These are phyloP conservation scores for Primulina eburnea DNA, from an alignment of 257 asterid species.

Conservation along the genomic window DNA sequence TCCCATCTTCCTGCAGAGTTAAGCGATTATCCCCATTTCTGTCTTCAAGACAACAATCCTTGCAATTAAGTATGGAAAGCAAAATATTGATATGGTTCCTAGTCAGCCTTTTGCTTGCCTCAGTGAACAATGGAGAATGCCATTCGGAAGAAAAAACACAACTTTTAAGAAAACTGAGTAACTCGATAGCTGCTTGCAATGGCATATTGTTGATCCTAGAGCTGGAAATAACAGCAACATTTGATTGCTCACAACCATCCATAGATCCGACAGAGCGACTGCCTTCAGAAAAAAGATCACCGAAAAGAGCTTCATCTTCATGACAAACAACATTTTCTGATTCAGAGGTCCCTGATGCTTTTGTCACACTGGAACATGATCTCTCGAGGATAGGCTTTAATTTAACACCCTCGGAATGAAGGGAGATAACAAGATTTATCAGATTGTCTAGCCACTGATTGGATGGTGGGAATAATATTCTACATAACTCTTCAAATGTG, in stretches of 20 bases:
- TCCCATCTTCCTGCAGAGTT: slow-evolving; percentile 53
- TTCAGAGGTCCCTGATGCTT: slow-evolving; percentile 66
- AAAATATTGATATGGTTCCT: slow-evolving; percentile 57
- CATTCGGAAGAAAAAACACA: slow-evolving; percentile 72
- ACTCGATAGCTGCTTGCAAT: slow-evolving; percentile 70
- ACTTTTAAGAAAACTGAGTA: slow-evolving; percentile 61
- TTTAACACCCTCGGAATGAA: slow-evolving; percentile 82
- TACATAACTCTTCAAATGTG: slow-evolving; percentile 60
- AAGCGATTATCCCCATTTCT: slow-evolving; percentile 40
- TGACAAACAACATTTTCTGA: slow-evolving; percentile 68
- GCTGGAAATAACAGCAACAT: slow-evolving; percentile 46
- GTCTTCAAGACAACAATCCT: slow-evolving; percentile 51
- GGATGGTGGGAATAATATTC: slow-evolving; percentile 61
- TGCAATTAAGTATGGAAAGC: slow-evolving; percentile 60
- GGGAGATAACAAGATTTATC: slow-evolving; percentile 61
- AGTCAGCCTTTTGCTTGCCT: slow-evolving; percentile 55
- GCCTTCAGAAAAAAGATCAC: slow-evolving; percentile 97
- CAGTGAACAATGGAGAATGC: slow-evolving; percentile 54
- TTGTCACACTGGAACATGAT: slow-evolving; percentile 55
- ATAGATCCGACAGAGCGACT: slow-evolving; percentile 79
- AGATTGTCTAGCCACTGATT: slow-evolving; percentile 76
- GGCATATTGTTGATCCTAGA: slow-evolving; percentile 67
- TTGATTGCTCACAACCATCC: slow-evolving; percentile 75
- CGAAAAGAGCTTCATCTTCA: slow-evolving; percentile 96
- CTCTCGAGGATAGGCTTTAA: slow-evolving; percentile 73